Conservation (phyloP, 164 flowering plant species). For the Paratinospora sagittata region DNA sequence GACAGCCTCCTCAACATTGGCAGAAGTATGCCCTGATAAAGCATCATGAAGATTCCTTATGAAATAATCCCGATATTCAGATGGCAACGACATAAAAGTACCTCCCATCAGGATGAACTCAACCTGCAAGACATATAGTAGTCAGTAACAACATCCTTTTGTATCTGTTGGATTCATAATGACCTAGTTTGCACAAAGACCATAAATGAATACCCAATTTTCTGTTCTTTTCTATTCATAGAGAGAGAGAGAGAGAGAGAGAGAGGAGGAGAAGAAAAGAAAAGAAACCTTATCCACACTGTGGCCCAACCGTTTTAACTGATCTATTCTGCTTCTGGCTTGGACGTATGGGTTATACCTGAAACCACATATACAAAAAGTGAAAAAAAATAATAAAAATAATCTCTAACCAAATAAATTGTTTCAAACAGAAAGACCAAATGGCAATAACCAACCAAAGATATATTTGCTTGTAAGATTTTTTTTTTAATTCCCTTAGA, state of each 20-base stretch:
- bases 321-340: conserved; percentile 96
- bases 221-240: too few species aligned
- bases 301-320: conserved; percentile 90
- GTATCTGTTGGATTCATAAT: background rate
- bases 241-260: too few species aligned
- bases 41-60: conserved; percentile 98
- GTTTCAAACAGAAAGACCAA: too few species aligned
- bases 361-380: conserved; percentile 17
- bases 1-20: conserved; percentile 97
- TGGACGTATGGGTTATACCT: conserved; percentile 99
- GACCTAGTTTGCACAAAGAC: background rate
- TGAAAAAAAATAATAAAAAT: background rate
- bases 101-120: conserved; percentile 99
- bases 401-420: background rate
- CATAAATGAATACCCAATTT: too few species aligned
- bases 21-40: conserved; percentile 93
- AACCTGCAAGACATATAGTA: conserved; percentile 43
- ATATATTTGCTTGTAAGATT: background rate
- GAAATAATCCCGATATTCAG: conserved; percentile 95
- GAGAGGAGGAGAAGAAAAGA: background rate
- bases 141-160: background rate
- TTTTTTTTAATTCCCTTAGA: background rate
- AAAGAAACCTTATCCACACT: conserved; percentile 86
- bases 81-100: conserved; percentile 94
- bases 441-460: background rate